These are phyloP conservation scores for Fraxinus velutina DNA, from an alignment of 305 asterid genomes.

Conservation along the genomic window DNA sequence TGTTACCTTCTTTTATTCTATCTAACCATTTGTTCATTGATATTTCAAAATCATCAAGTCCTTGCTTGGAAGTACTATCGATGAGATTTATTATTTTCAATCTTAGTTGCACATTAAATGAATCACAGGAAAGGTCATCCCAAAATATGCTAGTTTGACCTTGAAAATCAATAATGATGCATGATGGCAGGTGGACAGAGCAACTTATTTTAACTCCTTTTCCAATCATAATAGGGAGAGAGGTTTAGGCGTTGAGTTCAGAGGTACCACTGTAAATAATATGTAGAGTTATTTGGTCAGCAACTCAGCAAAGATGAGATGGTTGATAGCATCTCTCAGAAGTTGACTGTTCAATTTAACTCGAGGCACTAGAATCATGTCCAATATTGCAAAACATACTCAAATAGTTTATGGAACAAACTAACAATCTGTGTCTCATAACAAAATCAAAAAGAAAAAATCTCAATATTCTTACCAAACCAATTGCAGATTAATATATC, in stretches of 20 bases:
- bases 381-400: neutral
- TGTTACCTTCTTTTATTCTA: neutral
- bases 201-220: neutral
- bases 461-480: conserved; percentile 62
- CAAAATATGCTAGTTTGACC: neutral
- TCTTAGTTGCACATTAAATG: neutral
- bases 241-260: neutral
- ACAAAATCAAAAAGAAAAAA: neutral
- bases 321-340: neutral
- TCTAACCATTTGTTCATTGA: neutral
- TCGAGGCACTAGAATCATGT: neutral
- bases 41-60: neutral
- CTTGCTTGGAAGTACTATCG: neutral
- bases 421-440: conserved; percentile 14
- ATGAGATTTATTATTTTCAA: neutral
- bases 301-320: neutral
- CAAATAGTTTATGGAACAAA: neutral
- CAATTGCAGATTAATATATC: conserved; percentile 95
- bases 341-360: neutral
- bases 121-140: neutral
- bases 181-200: neutral
- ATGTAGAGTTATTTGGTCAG: neutral
- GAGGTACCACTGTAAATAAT: neutral
- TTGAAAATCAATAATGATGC: neutral
- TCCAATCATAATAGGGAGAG: neutral